Base-by-base conservation (phyloP, 2,329 filamentous ascomycete species). In the Berkeleyomyces rouxiae region DNA sequence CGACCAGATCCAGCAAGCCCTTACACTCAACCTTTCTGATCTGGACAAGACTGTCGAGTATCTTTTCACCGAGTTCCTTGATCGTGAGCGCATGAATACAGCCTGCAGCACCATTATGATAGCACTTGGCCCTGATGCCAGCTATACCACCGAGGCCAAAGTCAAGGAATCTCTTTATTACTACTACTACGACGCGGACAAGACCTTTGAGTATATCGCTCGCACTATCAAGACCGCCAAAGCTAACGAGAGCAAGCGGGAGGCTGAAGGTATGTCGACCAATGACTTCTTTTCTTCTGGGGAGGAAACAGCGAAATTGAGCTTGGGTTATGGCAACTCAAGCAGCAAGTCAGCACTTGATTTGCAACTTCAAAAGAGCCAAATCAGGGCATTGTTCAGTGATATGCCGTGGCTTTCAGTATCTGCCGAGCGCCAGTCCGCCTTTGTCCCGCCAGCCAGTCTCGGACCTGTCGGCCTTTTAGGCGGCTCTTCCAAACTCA, bases 401-500 rank as follows among this genome's bases (percentile, higher is more conserved):
- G 91, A 95, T 70, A 87, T 87, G 70, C 88, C 91, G 0, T 99
- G 93, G 92, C 78, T 90, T 61, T 80, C 85, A 61, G 77, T 92
- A 9, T 88, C 90, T 31, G 68, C 73, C 46, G 73, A 86, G 57
- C 82, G 88, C 39, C 79, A 81, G 67, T 81, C 86, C 13, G 78
- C 86, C 13, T 80, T 91, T 44, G 74, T 87, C 59, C 78, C 84
- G 47, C 82, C 72, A 64, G 66, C 68, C 13, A 80, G 43, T 66
- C 76, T 75, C 58, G 81, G 84, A 16, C 63, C 51, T 44, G 49
- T 58, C 16, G 86, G 90, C 1, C 77, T 99, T 0, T 74, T 96
- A 2, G 95, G 93, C 39, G 95, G 93, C 42, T 74, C 75, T 73
- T 95, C 92, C 4, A 99, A 99, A 70, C 77, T 99, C 55, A 92